Evolutionary conservation across 805 yeast genomes (phyloP).

Genomic region (Schizosaccharomyces osmophilus): DNA sequence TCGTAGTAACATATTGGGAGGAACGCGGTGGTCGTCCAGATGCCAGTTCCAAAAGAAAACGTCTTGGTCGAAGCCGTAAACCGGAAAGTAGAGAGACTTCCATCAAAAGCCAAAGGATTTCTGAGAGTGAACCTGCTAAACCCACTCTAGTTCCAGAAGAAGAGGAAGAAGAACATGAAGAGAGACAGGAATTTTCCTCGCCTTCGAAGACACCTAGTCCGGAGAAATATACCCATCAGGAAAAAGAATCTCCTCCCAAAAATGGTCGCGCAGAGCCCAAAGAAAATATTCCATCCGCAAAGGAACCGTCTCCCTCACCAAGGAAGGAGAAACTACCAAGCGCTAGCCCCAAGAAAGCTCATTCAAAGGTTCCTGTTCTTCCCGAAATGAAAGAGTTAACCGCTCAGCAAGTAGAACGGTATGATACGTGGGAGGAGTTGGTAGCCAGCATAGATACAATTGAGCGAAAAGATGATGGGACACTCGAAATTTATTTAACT

Average conservation of each 20-base stretch:
- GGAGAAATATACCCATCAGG: background rate
- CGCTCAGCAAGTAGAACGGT: background rate
- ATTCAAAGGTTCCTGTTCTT: background rate
- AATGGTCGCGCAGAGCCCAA: no score
- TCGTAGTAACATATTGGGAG: background rate
- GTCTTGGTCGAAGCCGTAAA: background rate
- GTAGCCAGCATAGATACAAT: background rate
- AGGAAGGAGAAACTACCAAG: no score
- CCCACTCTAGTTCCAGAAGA: background rate
- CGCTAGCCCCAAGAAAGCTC: no score
- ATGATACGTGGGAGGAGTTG: constrained; percentile 1
- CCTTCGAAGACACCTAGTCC: background rate
- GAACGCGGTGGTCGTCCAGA: constrained; percentile 1
- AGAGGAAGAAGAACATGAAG: background rate
- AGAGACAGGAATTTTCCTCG: background rate
- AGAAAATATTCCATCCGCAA: no score
- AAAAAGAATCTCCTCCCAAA: no score
- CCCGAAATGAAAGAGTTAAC: background rate
- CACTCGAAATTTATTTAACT: background rate
- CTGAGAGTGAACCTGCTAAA: background rate
- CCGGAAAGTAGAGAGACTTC: background rate
- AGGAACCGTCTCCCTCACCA: no score
- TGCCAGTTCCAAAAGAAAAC: background rate
- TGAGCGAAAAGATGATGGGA: background rate
- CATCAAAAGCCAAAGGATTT: background rate